Percentiles rank a stretch among this genome's conserved stretches.
Evolutionary conservation across 1,284 basidiomycete species (phyloP).

Genomic region (Inonotus obliquus): DNA sequence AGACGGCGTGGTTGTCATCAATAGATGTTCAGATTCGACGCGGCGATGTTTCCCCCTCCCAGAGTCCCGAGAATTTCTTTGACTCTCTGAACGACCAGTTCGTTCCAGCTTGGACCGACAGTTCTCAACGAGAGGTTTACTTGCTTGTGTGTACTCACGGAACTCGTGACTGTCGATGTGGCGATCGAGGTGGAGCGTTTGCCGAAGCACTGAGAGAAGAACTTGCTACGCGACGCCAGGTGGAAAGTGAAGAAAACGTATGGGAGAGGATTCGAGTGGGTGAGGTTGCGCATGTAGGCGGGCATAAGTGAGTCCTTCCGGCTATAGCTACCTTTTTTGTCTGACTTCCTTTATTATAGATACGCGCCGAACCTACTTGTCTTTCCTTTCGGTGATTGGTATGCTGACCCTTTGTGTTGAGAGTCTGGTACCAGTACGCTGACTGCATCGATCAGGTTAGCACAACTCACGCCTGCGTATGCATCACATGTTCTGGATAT

Average conservation of each 20-base stretch:
- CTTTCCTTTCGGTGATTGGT: constrained; percentile 74
- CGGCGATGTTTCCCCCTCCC: background rate
- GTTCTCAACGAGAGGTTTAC: constrained; percentile 32
- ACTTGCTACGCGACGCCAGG: constrained; percentile 24
- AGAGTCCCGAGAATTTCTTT: background rate
- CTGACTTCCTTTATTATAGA: constrained; percentile 33
- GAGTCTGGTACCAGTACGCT: background rate
- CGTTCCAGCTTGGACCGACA: background rate
- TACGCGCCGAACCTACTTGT: constrained; percentile 77
- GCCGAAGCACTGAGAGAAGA: constrained; percentile 31
- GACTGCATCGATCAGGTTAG: constrained; percentile 42
- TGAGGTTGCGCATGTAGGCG: constrained; percentile 77
- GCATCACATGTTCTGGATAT: constrained; percentile 51
- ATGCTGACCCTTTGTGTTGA: background rate
- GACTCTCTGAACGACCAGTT: background rate
- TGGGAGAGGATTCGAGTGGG: constrained; percentile 40
- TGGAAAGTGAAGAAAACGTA: constrained; percentile 29
- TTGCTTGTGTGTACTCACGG: constrained; percentile 75
- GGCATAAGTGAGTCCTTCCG: constrained; percentile 62
- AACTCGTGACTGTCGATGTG: constrained; percentile 70
- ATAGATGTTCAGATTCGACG: constrained; percentile 18
- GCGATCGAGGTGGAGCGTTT: constrained; percentile 55
- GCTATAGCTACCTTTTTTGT: background rate
- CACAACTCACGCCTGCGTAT: constrained; percentile 51
- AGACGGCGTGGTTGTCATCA: background rate